Evolutionary conservation across 1,139 yeast species (phyloP).

Genomic region (Arxiozyma slooffiae): DNA sequence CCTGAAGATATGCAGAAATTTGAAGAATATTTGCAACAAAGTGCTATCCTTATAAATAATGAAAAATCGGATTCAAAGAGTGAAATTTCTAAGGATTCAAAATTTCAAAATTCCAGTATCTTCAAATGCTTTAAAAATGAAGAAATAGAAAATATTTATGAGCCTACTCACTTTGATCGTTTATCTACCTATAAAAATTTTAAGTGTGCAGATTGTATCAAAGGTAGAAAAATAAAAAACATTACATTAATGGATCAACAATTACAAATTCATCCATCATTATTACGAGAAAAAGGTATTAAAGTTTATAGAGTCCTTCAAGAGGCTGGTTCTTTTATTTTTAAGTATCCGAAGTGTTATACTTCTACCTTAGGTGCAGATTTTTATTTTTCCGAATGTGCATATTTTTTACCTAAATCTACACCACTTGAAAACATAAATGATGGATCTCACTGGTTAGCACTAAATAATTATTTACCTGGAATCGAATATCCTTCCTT

Average conservation of each 20-base stretch:
- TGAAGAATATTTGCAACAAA: conserved; percentile 38
- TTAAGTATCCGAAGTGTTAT: conserved; percentile 49
- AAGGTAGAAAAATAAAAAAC: neutral
- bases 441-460: conserved; percentile 46
- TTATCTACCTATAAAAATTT: neutral
- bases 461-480: conserved; percentile 42
- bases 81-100: neutral
- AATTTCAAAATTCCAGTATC: conserved; percentile 14
- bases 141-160: neutral
- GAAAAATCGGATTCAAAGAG: conserved; percentile 1
- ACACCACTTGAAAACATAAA: conserved; percentile 45
- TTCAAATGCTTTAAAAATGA: conserved; percentile 18
- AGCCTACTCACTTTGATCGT: neutral
- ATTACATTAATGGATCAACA: conserved; percentile 11
- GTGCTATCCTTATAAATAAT: conserved; percentile 13
- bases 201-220: neutral
- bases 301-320: conserved; percentile 41
- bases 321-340: conserved; percentile 49
- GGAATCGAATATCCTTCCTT: conserved; percentile 40
- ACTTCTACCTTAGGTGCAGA: conserved; percentile 46
- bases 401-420: conserved; percentile 44
- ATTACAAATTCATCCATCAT: conserved; percentile 38
- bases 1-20: conserved; percentile 56
- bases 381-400: conserved; percentile 45
- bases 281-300: conserved; percentile 41